These are phyloP conservation scores for Podila clonocystis DNA, from an alignment of 192 early-diverging fungal genomes.

Conservation along the genomic window DNA sequence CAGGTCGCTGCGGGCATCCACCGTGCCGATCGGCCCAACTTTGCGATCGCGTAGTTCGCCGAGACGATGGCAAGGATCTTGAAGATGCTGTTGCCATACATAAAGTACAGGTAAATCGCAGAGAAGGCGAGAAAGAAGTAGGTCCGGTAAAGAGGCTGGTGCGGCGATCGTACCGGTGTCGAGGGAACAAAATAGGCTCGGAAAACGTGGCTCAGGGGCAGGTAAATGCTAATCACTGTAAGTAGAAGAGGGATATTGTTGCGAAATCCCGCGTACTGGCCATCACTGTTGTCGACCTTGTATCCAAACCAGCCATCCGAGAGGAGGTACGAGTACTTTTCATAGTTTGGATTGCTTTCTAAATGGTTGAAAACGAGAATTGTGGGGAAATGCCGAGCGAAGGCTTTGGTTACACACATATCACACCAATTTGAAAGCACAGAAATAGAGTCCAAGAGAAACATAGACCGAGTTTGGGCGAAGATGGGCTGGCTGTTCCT, in stretches of 20 bases:
- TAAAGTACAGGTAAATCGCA: constrained; percentile 66
- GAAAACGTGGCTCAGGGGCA: constrained; percentile 59
- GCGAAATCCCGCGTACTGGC: constrained; percentile 74
- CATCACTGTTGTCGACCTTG: constrained; percentile 74
- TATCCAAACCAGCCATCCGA: constrained; percentile 51
- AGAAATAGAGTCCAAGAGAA: neutral
- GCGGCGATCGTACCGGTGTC: constrained; percentile 4
- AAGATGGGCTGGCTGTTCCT: neutral
- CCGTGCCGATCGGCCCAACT: constrained; percentile 53
- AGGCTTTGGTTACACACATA: neutral
- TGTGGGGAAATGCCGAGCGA: neutral
- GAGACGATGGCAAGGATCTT: constrained; percentile 76
- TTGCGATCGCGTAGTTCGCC: constrained; percentile 76
- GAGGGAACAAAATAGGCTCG: constrained; percentile 30
- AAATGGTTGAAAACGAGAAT: neutral
- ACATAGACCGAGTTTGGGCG: neutral
- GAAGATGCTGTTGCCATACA: constrained; percentile 80
- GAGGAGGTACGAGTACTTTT: constrained; percentile 36
- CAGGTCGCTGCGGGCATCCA: constrained; percentile 79
- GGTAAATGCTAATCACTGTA: constrained; percentile 57
- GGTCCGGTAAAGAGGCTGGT: constrained; percentile 32
- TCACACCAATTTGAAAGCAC: neutral
- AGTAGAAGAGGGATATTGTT: constrained; percentile 68
- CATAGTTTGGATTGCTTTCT: constrained; percentile 49
- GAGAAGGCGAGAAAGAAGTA: constrained; percentile 71